Evolutionary conservation across 495 filamentous ascomycete species (phyloP), one percentile per base, ranked within the genome.

Genomic region (Neurospora sp.): DNA sequence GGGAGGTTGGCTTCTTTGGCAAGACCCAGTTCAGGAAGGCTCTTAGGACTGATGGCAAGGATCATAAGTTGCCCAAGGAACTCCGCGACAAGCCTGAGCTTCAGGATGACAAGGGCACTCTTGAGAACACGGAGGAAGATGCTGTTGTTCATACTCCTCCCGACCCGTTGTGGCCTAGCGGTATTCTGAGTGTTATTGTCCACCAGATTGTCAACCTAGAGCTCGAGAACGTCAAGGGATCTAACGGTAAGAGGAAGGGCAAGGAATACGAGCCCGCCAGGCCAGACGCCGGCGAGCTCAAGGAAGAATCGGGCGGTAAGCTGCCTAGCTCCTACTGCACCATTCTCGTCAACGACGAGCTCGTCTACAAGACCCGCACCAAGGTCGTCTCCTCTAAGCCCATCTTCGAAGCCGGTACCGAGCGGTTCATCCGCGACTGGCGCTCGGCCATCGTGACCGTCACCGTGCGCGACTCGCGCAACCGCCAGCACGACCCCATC

Each of bases 131-230:
- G 9, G 82, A 90, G 71, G 94, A 97, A 79, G 92, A 97, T 77
- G 93, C 91, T 4, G 91, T 97, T 18, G 87, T 90, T 70, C 92
- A 94, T 77, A 98, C 94, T 1, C 95, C 95, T 27, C 95, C 94
- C 0, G 95, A 98, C 78, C 95, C 95, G 8, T 84, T 98, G 20
- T 98, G 93, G 93, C 95, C 94, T 2, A 94, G 90, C 73, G 95
- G 95, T 53, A 86, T 98, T 40, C 87, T 94, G 73, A 90, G 89
- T 76, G 81, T 98, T 31, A 86, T 98, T 45, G 88, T 97, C 42
- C 95, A 98, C 75, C 94, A 98, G 79, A 96, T 98, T 75, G 95
- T 97, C 71, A 97, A 95, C 78, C 87, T 98, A 7, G 92, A 98
- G 80, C 85, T 97, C 18, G 88, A 90, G 71, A 94, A 97, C 75